Evolutionary conservation across 441 rosid species (phyloP), one percentile per base, ranked within the genome.

Genomic region (Croton laevigatus): DNA sequence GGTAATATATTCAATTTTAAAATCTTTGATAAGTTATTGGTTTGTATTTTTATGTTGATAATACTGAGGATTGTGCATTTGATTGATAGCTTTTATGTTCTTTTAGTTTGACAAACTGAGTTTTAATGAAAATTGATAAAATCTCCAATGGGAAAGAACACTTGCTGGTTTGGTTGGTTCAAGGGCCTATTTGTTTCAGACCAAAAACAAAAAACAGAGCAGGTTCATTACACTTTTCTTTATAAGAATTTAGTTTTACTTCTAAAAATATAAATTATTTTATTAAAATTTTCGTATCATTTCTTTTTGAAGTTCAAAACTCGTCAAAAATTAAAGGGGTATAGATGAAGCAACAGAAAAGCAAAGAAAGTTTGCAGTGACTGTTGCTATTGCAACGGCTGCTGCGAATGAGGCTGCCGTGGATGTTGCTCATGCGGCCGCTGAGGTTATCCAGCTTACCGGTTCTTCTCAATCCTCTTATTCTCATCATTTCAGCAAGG

Each of bases 401-500:
- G 97, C 91, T 5, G 98, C 96, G 23, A 96, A 96, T 0, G 89
- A 94, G 81, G 98, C 97, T 1, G 97, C 97, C 0, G 87, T 94
- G 70, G 91, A 91, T 51, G 93, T 96, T 1, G 97, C 98, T 27
- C 83, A 81, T 13, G 96, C 96, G 0, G 98, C 97, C 0, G 97
- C 96, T 20, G 95, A 89, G 80, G 90, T 91, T 73, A 96, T 94
- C 57, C 80, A 88, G 10, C 88, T 91, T 62, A 85, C 92, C 0
- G 74, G 79, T 17, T 70, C 81, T 62, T 80, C 88, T 36, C 78
- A 80, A 12, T 69, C 85, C 60, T 75, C 62, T 69, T 73, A 32
- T 52, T 23, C 4, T 51, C 32, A 65, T 71, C 76, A 38, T 62
- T 66, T 73, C 46, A 73, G 78, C 57, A 66, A 45, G 6, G 64